Conservation (phyloP, 768 basidiomycete genomes). For the Tremella fuciformis region DNA sequence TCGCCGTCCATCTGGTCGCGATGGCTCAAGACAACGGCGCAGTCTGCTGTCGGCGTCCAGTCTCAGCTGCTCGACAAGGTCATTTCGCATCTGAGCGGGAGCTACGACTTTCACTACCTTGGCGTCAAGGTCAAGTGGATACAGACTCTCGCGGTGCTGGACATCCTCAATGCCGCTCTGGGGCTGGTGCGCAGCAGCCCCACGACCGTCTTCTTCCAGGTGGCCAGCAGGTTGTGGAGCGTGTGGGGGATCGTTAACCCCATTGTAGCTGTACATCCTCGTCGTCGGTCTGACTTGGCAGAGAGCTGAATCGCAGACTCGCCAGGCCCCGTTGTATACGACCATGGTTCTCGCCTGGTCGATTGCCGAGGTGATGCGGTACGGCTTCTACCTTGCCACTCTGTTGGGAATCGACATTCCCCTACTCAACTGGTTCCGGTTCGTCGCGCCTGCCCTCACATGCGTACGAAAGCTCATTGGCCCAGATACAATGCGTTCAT, state of each 20-base stretch:
- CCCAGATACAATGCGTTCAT: constrained; percentile 88
- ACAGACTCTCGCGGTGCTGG: constrained; percentile 78
- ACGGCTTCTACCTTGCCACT: constrained; percentile 74
- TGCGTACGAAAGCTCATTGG: background rate
- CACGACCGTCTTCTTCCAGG: constrained; percentile 72
- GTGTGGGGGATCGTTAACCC: constrained; percentile 78
- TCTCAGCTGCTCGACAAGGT: constrained; percentile 45
- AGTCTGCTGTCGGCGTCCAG: constrained; percentile 8
- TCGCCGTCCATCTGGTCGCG: constrained; percentile 51
- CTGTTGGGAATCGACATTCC: constrained; percentile 60
- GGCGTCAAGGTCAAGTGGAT: constrained; percentile 66
- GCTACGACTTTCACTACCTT: constrained; percentile 59
- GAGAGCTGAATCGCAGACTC: constrained; percentile 53
- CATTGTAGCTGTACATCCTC: constrained; percentile 59
- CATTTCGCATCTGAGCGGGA: constrained; percentile 59
- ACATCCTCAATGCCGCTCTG: constrained; percentile 74
- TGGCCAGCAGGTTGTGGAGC: constrained; percentile 72
- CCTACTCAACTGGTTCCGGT: constrained; percentile 52
- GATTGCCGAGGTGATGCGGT: constrained; percentile 83
- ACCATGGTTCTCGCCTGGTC: constrained; percentile 94
- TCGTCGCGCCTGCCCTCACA: background rate
- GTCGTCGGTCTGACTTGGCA: background rate
- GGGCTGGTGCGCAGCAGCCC: constrained; percentile 77
- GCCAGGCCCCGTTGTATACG: constrained; percentile 72
- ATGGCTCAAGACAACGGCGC: constrained; percentile 43